phyloP scores from a whole-genome alignment of 2,329 filamentous ascomycete species.

The Alternaria sp. region DNA sequence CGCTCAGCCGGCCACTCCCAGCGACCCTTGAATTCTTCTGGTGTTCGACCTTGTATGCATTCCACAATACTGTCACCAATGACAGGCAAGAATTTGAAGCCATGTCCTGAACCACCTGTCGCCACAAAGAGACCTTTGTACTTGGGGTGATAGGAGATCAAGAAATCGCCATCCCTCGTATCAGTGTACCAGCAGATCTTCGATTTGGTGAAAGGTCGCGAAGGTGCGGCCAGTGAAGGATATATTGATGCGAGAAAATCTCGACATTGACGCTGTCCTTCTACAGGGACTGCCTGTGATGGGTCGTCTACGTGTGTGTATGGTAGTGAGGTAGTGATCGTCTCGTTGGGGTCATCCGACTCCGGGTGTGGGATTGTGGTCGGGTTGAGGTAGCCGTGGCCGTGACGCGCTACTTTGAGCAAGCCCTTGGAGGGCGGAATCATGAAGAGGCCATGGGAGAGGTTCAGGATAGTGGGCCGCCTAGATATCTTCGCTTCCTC shows the following conservation, averaged over 20 bases:
- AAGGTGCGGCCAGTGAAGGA: constrained; percentile 43
- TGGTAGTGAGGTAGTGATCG: constrained; percentile 59
- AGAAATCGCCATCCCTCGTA: constrained; percentile 63
- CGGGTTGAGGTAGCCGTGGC: constrained; percentile 61
- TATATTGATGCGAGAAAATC: constrained; percentile 44
- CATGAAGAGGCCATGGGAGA: constrained; percentile 75
- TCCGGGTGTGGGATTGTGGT: constrained; percentile 59
- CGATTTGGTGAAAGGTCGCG: constrained; percentile 57
- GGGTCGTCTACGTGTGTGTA: constrained; percentile 63
- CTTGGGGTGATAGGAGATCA: constrained; percentile 62
- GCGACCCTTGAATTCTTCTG: constrained; percentile 66
- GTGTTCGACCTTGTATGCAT: constrained; percentile 55
- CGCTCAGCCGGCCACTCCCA: constrained; percentile 63
- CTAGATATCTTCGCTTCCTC: constrained; percentile 72
- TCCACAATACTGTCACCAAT: constrained; percentile 65
- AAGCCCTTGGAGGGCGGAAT: constrained; percentile 67
- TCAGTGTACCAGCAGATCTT: constrained; percentile 67
- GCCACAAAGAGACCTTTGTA: constrained; percentile 65
- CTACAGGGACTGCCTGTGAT: constrained; percentile 41
- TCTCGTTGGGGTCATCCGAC: constrained; percentile 39
- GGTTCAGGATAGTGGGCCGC: constrained; percentile 77
- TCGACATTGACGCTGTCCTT: constrained; percentile 45
- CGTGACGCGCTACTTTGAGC: constrained; percentile 61
- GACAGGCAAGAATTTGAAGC: constrained; percentile 68
- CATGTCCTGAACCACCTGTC: constrained; percentile 69